A percentile compares a stretch with the other conserved stretches of the same genome.
These are phyloP conservation scores for Paramyrothecium sp. DNA, from an alignment of 2,329 filamentous ascomycete genomes.

Conservation along the genomic window DNA sequence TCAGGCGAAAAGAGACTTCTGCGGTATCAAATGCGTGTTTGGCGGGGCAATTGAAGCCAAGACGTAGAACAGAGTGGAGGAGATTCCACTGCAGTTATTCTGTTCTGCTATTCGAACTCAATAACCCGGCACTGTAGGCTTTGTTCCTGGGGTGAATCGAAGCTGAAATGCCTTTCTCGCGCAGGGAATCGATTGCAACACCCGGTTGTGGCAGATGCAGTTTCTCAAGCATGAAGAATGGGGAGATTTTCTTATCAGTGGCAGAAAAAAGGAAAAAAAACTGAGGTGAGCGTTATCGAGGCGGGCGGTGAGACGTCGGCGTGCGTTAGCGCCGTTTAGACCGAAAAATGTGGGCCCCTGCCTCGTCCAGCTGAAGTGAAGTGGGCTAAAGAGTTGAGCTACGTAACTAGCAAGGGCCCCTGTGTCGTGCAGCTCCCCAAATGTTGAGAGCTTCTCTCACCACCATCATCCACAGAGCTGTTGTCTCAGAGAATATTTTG, in stretches of 20 bases:
- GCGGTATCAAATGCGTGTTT: too few relatives aligned
- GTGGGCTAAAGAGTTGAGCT: neutral
- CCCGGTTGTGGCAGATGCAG: too few relatives aligned
- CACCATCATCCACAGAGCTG: conserved; percentile 17
- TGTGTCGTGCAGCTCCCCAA: conserved; percentile 15
- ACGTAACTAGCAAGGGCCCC: neutral
- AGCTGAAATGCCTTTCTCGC: too few relatives aligned
- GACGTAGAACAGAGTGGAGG: too few relatives aligned
- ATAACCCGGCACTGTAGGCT: too few relatives aligned
- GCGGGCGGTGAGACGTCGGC: neutral
- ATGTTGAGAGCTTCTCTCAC: conserved; percentile 23
- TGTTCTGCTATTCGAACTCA: too few relatives aligned
- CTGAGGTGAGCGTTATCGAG: conserved; percentile 1
- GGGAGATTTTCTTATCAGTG: neutral
- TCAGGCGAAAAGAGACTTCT: too few relatives aligned
- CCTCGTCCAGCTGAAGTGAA: neutral
- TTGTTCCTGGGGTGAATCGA: too few relatives aligned
- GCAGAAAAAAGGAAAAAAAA: conserved; percentile 4
- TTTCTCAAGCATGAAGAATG: too few relatives aligned
- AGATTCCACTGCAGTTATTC: too few relatives aligned
- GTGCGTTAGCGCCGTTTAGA: conserved; percentile 1
- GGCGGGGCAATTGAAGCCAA: too few relatives aligned
- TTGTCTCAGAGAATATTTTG: conserved; percentile 9
- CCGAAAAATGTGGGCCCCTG: neutral
- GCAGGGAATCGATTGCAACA: too few relatives aligned